Conservation (phyloP, 78 protist species). For the Monosiga brevicollis region DNA sequence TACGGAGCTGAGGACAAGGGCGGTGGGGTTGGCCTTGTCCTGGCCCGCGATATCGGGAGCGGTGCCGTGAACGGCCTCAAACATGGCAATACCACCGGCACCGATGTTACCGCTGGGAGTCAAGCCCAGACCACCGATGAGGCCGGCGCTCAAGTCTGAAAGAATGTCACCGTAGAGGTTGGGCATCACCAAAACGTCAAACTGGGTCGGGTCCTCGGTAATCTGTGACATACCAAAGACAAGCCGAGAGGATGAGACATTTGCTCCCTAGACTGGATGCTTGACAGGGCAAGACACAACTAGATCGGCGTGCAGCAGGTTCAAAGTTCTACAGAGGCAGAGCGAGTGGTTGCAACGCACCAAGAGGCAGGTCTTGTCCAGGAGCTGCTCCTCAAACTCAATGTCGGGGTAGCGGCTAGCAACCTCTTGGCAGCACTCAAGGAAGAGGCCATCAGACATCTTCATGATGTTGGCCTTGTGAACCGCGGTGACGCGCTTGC, state of each 20-base stretch:
- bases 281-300: not conserved
- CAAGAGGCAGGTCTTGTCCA: constrained; percentile 76
- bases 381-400: constrained; percentile 31
- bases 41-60: constrained; percentile 60
- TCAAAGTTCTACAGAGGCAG: not conserved
- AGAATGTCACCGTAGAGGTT: constrained; percentile 64
- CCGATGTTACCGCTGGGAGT: constrained; percentile 10
- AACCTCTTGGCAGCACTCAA: constrained; percentile 1
- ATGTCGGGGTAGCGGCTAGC: constrained; percentile 53
- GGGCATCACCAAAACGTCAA: constrained; percentile 52
- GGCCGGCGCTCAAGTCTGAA: constrained; percentile 46
- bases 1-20: constrained; percentile 25
- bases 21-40: constrained; percentile 65
- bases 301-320: not conserved
- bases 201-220: constrained; percentile 28
- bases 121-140: constrained; percentile 57
- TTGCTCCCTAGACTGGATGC: too few species aligned
- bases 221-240: too few species aligned
- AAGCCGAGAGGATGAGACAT: too few species aligned
- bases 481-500: constrained; percentile 64
- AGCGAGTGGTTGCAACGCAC: not conserved
- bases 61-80: constrained; percentile 51
- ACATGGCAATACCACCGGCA: constrained; percentile 9
- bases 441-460: constrained; percentile 10
- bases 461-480: constrained; percentile 77